Evolutionary conservation across 805 yeast species (phyloP).

Genomic region (Brettanomyces nanus): DNA sequence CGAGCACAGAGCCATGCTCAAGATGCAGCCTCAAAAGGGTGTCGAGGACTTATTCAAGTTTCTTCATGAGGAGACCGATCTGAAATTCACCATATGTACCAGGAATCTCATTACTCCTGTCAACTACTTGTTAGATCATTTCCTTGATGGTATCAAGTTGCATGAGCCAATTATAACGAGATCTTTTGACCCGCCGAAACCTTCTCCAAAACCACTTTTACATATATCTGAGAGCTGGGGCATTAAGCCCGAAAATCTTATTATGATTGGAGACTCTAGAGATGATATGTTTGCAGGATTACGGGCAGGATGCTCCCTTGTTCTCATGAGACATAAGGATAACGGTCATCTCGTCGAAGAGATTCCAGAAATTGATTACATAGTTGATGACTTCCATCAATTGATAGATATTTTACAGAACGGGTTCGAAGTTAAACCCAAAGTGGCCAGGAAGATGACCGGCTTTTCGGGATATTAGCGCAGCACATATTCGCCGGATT

Average conservation of each 20-base stretch:
- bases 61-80: constrained; percentile 14
- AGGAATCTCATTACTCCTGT: constrained; percentile 52
- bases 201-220: constrained; percentile 53
- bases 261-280: constrained; percentile 69
- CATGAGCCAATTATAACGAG: constrained; percentile 50
- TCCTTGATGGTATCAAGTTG: constrained; percentile 31
- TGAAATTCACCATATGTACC: constrained; percentile 54
- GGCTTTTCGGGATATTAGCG: constrained; percentile 1
- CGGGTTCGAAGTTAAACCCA: constrained; percentile 25
- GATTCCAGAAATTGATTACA: constrained; percentile 28
- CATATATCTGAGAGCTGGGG: constrained; percentile 42
- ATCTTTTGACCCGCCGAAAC: constrained; percentile 61
- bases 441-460: constrained; percentile 1
- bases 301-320: constrained; percentile 53
- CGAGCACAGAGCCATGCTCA: constrained; percentile 56
- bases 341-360: constrained; percentile 37
- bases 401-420: constrained; percentile 27
- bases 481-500: constrained; percentile 40
- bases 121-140: constrained; percentile 36
- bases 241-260: constrained; percentile 34
- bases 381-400: constrained; percentile 30
- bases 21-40: constrained; percentile 46
- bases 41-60: constrained; percentile 32
- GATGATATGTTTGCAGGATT: constrained; percentile 64
- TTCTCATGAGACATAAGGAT: constrained; percentile 43